Percentiles rank a stretch among this genome's conserved stretches.
These are phyloP conservation scores for Hypoxylon subgilvum DNA, from an alignment of 495 filamentous ascomycete genomes.

Conservation along the genomic window DNA sequence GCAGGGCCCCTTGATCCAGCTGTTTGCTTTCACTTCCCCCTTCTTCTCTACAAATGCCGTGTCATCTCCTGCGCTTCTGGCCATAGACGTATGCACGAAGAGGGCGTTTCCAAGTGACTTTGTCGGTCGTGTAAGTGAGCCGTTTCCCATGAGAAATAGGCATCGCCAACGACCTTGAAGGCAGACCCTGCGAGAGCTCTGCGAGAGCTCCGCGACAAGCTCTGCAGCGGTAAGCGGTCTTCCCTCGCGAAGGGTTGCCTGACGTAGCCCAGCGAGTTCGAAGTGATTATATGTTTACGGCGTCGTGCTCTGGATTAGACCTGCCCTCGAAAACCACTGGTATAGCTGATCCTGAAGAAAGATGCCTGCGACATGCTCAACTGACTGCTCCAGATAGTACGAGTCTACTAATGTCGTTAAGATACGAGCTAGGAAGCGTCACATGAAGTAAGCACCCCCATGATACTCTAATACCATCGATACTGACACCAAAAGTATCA, in stretches of 20 bases:
- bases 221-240: neutral
- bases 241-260: neutral
- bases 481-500: no score
- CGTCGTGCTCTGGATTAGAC: neutral
- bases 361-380: no score
- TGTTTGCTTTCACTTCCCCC: neutral
- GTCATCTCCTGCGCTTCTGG: no score
- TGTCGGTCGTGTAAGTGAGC: neutral
- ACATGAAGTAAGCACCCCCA: no score
- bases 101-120: constrained; percentile 17
- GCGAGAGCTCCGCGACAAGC: no score
- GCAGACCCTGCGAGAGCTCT: neutral
- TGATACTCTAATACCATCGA: no score
- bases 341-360: no score
- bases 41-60: neutral
- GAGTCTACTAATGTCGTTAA: no score
- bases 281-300: neutral
- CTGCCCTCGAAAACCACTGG: no score
- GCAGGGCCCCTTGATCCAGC: neutral
- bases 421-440: neutral
- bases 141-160: neutral
- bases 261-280: neutral
- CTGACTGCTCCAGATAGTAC: neutral
- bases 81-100: no score
- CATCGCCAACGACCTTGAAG: neutral